Evolutionary conservation across 257 asterid species (phyloP), one percentile per base, ranked within the genome.

Genomic region (Catharanthus roseus): DNA sequence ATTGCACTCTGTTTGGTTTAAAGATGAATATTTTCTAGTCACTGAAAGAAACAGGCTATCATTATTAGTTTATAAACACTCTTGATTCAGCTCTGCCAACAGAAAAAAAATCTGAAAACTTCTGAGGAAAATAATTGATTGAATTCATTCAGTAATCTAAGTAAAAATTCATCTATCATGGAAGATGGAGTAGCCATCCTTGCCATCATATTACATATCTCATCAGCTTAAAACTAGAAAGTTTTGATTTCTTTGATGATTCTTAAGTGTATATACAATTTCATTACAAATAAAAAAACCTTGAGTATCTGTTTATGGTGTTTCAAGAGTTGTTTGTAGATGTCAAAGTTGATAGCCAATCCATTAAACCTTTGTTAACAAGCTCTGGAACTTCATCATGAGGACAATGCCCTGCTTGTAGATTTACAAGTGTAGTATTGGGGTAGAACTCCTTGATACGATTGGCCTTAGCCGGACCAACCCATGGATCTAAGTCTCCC

Each of bases 401-500:
- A n/a, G n/a, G n/a, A n/a, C 97, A 90, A 85, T 93, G 98, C 10
- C 98, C 98, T 3, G 98, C 97, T 75, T 86, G 88, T 29, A 90
- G 82, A 81, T 83, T 87, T 28, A 93, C 92, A 36, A 93, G 69
- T 0, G 88, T 80, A 24, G 95, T 83, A 33, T 86, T 79, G 6
- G 83, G 83, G 77, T 90, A 93, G 74, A 93, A 89, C 67, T 89
- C 97, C 77, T 91, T 86, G 70, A 90, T 93, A 31, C 89, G 80
- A n/a, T 65, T 84, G 62, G 97, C 98, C 73, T 93, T 93, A 21
- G 95, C 90, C 2, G 96, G 87, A 58, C 98, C 97, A 7, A 89
- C 92, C 98, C 98, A 91, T 4, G 97, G 98, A 76, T 91, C 97
- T 13, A 90, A 77, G 76, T 93, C 97, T 34, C 97, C 98, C n/a